Evolutionary conservation across 2,329 filamentous ascomycete species (phyloP).

Genomic region (Bipolaris zeicola): DNA sequence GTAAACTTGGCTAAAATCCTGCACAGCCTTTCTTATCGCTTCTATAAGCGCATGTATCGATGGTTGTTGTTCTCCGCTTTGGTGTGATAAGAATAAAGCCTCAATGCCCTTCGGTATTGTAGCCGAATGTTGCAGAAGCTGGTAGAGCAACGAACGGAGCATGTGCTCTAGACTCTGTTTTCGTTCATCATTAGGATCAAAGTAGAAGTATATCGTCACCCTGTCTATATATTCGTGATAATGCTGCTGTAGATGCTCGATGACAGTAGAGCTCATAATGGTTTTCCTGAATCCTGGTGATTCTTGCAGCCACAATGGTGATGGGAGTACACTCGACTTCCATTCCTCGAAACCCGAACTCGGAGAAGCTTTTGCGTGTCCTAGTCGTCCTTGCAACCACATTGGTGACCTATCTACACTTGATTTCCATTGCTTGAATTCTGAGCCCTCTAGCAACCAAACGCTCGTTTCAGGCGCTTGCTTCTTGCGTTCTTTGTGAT

Average conservation of each 20-base stretch:
- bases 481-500: conserved; percentile 37
- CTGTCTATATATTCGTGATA: too few relatives aligned
- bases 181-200: conserved; percentile 45
- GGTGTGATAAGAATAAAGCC: conserved; percentile 29
- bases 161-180: conserved; percentile 46
- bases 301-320: conserved; percentile 48
- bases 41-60: conserved; percentile 27
- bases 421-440: conserved; percentile 42
- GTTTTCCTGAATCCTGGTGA: conserved; percentile 54
- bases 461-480: conserved; percentile 41
- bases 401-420: conserved; percentile 38
- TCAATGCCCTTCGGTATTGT: conserved; percentile 26
- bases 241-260: conserved; percentile 33
- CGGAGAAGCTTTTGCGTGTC: conserved; percentile 8
- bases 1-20: conserved; percentile 24
- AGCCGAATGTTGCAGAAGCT: conserved; percentile 35
- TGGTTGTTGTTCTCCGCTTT: conserved; percentile 30
- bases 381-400: conserved; percentile 50
- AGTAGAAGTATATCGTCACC: conserved; percentile 32
- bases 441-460: conserved; percentile 42
- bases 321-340: conserved; percentile 38
- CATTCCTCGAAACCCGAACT: conserved; percentile 31
- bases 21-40: conserved; percentile 22
- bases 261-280: conserved; percentile 47
- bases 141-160: conserved; percentile 48